Conservation (phyloP, 495 filamentous ascomycete species). For the Aspergillus olivimuriae region DNA sequence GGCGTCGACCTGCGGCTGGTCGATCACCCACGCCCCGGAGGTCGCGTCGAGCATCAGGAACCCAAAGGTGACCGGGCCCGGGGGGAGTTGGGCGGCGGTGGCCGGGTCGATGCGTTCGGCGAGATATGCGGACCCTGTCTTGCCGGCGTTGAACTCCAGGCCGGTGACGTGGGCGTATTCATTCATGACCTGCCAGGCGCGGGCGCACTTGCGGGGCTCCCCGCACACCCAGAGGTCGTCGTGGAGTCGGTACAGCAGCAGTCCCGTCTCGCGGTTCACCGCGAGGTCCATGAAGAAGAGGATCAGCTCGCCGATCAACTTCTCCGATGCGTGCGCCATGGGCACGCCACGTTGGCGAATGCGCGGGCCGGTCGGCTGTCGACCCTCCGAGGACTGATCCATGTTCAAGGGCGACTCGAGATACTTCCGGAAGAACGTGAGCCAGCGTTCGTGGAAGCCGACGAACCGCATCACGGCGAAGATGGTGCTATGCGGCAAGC, state of each 20-base stretch:
- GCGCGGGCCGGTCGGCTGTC: conserved; percentile 23
- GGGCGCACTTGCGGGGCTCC: conserved; percentile 39
- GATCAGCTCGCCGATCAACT: conserved; percentile 46
- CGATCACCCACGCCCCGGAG: conserved; percentile 31
- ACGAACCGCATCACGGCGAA: conserved; percentile 43
- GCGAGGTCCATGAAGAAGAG: conserved; percentile 55
- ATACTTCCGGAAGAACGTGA: conserved; percentile 50
- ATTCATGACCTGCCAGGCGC: conserved; percentile 47
- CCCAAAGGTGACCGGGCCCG: conserved; percentile 18
- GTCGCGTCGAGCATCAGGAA: conserved; percentile 18
- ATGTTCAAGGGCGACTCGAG: conserved; percentile 48
- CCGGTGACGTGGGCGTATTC: conserved; percentile 44
- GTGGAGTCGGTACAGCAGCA: conserved; percentile 48
- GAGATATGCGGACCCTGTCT: conserved; percentile 47
- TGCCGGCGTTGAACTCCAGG: conserved; percentile 42
- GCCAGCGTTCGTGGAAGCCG: conserved; percentile 46
- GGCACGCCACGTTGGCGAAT: conserved; percentile 45
- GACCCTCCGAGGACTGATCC: conserved; percentile 26
- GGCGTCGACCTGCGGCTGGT: conserved; percentile 45
- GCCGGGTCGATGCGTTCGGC: conserved; percentile 9
- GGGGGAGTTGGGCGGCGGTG: conserved; percentile 10
- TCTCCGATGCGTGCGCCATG: conserved; percentile 46
- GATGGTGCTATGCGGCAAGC: conserved; percentile 51
- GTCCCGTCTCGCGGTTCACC: conserved; percentile 46
- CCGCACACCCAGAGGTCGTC: conserved; percentile 57